Conservation (phyloP, 441 rosid species). For the Aleurites moluccanus region DNA sequence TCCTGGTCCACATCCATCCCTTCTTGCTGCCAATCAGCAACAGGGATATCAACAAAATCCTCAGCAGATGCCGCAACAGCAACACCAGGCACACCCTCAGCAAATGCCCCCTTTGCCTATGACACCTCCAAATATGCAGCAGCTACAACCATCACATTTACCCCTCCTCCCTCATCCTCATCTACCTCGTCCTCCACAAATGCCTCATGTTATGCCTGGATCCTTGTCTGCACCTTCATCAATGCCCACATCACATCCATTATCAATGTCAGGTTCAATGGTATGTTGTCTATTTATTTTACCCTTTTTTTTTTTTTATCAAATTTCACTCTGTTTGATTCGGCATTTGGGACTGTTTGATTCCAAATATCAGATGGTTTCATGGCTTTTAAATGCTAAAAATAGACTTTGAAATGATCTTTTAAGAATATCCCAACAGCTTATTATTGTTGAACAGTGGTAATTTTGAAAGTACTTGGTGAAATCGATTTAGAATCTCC, state of each 20-base stretch:
- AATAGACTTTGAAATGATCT: neutral
- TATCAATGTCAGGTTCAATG: conserved; percentile 76
- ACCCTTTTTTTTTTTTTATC: neutral
- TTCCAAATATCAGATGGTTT: neutral
- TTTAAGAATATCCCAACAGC: neutral
- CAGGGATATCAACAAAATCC: conserved; percentile 82
- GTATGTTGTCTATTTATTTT: conserved; percentile 39
- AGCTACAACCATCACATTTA: conserved; percentile 79
- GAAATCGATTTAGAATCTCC: conserved; percentile 7
- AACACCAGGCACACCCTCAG: conserved; percentile 64
- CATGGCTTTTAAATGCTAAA: neutral
- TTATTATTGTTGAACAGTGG: neutral
- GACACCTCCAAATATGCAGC: conserved; percentile 80
- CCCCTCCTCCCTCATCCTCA: conserved; percentile 79
- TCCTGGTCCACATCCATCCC: conserved; percentile 98
- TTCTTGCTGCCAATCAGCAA: conserved; percentile 68
- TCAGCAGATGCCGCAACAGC: conserved; percentile 61
- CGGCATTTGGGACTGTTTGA: neutral
- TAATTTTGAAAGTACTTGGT: neutral
- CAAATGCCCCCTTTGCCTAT: conserved; percentile 69
- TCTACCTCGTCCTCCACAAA: conserved; percentile 72
- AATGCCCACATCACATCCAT: conserved; percentile 57
- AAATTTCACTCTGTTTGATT: neutral
- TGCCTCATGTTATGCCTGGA: conserved; percentile 70
- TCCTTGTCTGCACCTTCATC: conserved; percentile 53